phyloP scores from a whole-genome alignment of 2,329 filamentous ascomycete genomes.

The Xylariaceae sp. region DNA sequence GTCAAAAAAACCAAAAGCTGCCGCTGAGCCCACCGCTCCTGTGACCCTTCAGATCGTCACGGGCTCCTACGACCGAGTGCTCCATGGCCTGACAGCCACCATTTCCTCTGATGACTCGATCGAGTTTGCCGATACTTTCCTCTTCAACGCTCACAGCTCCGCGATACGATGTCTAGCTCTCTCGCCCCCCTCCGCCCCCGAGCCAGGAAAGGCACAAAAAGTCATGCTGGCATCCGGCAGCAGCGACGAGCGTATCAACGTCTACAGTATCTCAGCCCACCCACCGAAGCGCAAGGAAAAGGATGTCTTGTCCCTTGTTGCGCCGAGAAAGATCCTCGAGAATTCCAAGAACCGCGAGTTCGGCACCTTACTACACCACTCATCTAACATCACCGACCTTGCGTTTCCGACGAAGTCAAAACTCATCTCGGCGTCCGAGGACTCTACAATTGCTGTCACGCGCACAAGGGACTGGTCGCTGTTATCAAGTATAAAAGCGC shows the following conservation, averaged over 20 bases:
- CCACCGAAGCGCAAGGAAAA: constrained; percentile 54
- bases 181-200: constrained; percentile 66
- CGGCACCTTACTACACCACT: constrained; percentile 82
- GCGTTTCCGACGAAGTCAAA: constrained; percentile 83
- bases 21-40: constrained; percentile 23
- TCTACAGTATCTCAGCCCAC: constrained; percentile 80
- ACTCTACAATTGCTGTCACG: constrained; percentile 86
- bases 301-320: constrained; percentile 62
- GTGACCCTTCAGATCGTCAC: constrained; percentile 82
- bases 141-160: constrained; percentile 90
- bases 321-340: constrained; percentile 71
- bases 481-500: constrained; percentile 83
- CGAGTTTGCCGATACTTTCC: constrained; percentile 84
- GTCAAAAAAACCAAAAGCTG: constrained; percentile 25
- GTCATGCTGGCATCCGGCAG: constrained; percentile 86
- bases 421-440: constrained; percentile 81
- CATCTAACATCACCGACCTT: constrained; percentile 73
- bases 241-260: constrained; percentile 90
- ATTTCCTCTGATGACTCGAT: constrained; percentile 49
- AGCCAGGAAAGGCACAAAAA: constrained; percentile 66
- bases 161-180: constrained; percentile 86
- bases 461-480: constrained; percentile 86
- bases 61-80: constrained; percentile 88
- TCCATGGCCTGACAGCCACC: constrained; percentile 85
- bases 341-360: constrained; percentile 85